Evolutionary conservation across 2,329 filamentous ascomycete genomes (phyloP), one percentile per base, ranked within the genome.

Genomic region (Ambrosiella xylebori): DNA sequence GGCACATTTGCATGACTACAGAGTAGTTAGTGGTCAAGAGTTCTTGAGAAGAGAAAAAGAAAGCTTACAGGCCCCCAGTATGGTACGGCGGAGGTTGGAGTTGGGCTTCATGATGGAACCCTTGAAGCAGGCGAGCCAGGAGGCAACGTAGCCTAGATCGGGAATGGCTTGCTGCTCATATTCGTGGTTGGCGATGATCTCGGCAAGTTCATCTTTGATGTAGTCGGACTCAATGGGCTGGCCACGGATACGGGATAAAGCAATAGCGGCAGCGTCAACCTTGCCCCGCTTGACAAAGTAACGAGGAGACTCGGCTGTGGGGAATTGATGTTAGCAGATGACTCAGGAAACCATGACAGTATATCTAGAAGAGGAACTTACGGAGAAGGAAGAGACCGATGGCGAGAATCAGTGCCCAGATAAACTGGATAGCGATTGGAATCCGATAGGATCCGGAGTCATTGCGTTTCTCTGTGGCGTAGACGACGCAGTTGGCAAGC

Each of bases 161-260:
- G 85, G 84, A 60, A 86, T 82, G 60, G 84, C 72, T 54, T 79
- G 73, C 64, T 83, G 76, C 76, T 95, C 89, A 68, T 91, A 89
- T 71, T 87, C 86, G 71, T 91, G 80, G 76, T 94, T 95, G 74
- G 88, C 88, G 61, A 93, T 77, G 63, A 95, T 88, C 73, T 95
- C 88, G 49, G 85, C 79, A 51, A 94, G 77, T 72, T 95, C 88
- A 61, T 80, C 73, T 71, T 85, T 80, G 71, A 95, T 83, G 69
- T 80, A 89, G 62, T 85, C 78, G 19, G 85, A 90, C 57, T 85
- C 80, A 57, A 71, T 66, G 54, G 84, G 77, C 73, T 94, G 85
- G 61, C 85, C 86, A 68, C 88, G 86, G 38, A 95, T 79, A 59
- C 76, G 78, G 59, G 79, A 71, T 6, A 95, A 77, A 11, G 80